A percentile compares a stretch with the other conserved stretches of the same genome.
Evolutionary conservation across 768 basidiomycete species (phyloP).

Genomic region (Rhizopogon sp.): DNA sequence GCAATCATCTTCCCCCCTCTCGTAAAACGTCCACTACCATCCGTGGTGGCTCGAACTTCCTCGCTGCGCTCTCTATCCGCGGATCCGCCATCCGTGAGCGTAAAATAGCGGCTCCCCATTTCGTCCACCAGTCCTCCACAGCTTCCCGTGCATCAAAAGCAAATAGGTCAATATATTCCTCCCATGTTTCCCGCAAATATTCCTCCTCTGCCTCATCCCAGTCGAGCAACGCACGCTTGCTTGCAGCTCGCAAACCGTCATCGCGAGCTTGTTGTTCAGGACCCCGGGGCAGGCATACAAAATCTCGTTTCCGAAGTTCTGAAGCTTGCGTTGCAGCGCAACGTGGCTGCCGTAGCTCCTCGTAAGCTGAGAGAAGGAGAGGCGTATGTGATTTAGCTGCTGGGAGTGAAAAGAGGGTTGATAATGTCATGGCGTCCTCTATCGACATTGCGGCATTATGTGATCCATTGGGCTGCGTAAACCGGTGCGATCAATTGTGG

Average conservation of each 20-base stretch:
- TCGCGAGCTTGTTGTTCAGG: constrained; percentile 42
- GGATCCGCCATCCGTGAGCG: neutral
- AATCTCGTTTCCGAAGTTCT: constrained; percentile 37
- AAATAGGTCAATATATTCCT: constrained; percentile 43
- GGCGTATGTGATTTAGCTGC: constrained; percentile 39
- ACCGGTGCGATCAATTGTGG: neutral
- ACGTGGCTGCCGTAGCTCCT: constrained; percentile 51
- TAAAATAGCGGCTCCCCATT: constrained; percentile 33
- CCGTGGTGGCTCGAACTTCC: constrained; percentile 1
- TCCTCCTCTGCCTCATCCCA: constrained; percentile 38
- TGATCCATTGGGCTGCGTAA: constrained; percentile 41
- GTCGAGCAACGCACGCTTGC: constrained; percentile 22
- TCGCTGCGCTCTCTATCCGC: neutral
- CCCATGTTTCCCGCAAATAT: constrained; percentile 40
- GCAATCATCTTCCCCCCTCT: neutral
- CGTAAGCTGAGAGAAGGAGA: constrained; percentile 47
- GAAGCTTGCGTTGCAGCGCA: constrained; percentile 35
- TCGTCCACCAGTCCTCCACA: constrained; percentile 62
- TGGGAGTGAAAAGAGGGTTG: constrained; percentile 50
- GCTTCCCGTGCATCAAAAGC: constrained; percentile 46
- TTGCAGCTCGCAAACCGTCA: constrained; percentile 14
- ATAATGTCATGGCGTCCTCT: constrained; percentile 60
- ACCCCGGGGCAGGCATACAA: constrained; percentile 38
- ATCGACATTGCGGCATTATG: constrained; percentile 44
- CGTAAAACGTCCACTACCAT: constrained; percentile 12